phyloP scores from a whole-genome alignment of 2,329 filamentous ascomycete genomes.

The Colletotrichum lindemuthianum region DNA sequence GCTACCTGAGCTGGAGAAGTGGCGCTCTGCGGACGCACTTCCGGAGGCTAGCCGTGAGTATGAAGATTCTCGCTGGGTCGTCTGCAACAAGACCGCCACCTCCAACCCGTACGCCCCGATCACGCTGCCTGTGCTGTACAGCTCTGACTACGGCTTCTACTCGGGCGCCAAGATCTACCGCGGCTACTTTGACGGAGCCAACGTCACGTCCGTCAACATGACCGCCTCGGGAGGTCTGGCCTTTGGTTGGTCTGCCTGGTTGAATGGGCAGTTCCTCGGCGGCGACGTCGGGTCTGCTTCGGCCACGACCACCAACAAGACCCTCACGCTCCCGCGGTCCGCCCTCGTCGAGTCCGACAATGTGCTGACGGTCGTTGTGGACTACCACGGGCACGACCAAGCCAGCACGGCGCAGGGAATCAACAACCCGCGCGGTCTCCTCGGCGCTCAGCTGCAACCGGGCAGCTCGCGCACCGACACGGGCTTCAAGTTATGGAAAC shows the following conservation, averaged over 20 bases:
- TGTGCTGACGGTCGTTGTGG: constrained; percentile 75
- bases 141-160: constrained; percentile 80
- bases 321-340: constrained; percentile 60
- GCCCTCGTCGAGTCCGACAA: constrained; percentile 61
- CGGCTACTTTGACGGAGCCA: constrained; percentile 73
- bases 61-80: constrained; percentile 74
- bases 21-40: constrained; percentile 77
- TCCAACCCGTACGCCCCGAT: constrained; percentile 68
- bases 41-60: constrained; percentile 74
- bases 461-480: constrained; percentile 47
- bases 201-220: constrained; percentile 68
- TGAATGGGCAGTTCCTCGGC: constrained; percentile 72
- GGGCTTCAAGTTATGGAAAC: constrained; percentile 67
- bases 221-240: constrained; percentile 73
- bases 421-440: constrained; percentile 68
- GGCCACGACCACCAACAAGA: constrained; percentile 52
- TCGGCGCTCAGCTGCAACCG: constrained; percentile 61
- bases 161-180: constrained; percentile 76
- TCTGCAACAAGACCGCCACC: constrained; percentile 66
- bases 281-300: constrained; percentile 68
- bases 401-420: constrained; percentile 71
- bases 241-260: constrained; percentile 75
- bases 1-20: constrained; percentile 68
- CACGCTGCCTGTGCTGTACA: constrained; percentile 73
- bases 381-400: constrained; percentile 76